These are phyloP conservation scores for Phytopythium helicoides DNA, from an alignment of 352 stramenopile genomes.

Conservation along the genomic window DNA sequence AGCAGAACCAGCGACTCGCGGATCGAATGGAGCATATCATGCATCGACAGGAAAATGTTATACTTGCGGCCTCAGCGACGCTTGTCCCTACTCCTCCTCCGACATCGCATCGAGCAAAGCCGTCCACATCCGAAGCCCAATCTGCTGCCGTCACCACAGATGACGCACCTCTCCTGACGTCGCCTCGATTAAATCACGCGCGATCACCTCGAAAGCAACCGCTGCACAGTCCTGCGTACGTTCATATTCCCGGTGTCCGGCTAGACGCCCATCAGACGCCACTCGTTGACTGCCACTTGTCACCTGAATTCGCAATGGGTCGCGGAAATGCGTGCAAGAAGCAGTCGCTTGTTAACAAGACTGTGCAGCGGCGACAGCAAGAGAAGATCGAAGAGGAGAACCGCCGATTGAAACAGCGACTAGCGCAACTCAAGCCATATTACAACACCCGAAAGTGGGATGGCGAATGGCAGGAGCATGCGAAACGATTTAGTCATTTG, in stretches of 20 bases:
- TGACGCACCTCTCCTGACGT: neutral
- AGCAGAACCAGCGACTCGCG: conserved; percentile 68
- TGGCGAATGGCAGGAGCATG: conserved; percentile 58
- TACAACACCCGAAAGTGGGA: conserved; percentile 81
- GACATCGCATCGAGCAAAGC: neutral
- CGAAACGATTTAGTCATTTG: conserved; percentile 57
- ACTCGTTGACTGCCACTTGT: conserved; percentile 75
- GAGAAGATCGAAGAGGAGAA: conserved; percentile 67
- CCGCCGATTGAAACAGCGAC: conserved; percentile 45
- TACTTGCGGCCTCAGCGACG: conserved; percentile 24
- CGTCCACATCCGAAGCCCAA: neutral
- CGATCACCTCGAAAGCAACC: conserved; percentile 8
- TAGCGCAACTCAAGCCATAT: conserved; percentile 53
- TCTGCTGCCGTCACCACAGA: neutral
- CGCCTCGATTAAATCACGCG: neutral
- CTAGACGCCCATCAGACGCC: conserved; percentile 65
- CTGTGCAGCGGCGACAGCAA: conserved; percentile 48
- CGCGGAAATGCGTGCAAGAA: conserved; percentile 71
- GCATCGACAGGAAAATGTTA: conserved; percentile 56
- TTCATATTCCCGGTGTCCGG: conserved; percentile 68
- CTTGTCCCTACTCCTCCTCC: neutral
- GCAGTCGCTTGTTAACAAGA: conserved; percentile 53
- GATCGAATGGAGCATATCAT: conserved; percentile 75
- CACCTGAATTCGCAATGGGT: conserved; percentile 51
- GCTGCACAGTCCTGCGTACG: conserved; percentile 43